Evolutionary conservation across 306 rosid genomes (phyloP).

Genomic region (Dalbergia cochinchinensis): DNA sequence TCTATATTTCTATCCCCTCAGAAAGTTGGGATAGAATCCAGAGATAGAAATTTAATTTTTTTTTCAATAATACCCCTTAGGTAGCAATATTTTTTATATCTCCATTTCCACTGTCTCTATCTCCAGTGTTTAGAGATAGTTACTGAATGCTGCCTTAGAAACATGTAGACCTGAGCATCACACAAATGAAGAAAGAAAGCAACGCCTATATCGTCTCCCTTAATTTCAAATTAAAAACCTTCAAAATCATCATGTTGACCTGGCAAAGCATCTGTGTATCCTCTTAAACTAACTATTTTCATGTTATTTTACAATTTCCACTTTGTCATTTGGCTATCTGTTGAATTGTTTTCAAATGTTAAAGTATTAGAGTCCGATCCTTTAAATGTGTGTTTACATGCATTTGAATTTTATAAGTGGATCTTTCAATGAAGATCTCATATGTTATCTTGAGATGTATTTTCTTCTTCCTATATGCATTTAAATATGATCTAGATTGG

Average conservation of each 20-base stretch:
- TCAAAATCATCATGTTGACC: conserved; percentile 51
- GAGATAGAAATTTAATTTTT: no score
- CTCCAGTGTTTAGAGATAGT: no score
- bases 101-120: no score
- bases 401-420: conserved; percentile 68
- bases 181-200: conserved; percentile 88
- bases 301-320: conserved; percentile 39
- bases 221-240: conserved; percentile 56
- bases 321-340: conserved; percentile 47
- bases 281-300: conserved; percentile 61
- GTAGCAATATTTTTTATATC: no score
- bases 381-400: conserved; percentile 70
- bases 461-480: conserved; percentile 60
- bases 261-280: conserved; percentile 52
- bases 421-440: conserved; percentile 61
- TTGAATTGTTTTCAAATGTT: conserved; percentile 51
- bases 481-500: no score
- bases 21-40: no score
- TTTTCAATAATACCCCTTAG: no score
- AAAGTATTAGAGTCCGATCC: conserved; percentile 55
- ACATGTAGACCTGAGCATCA: no score
- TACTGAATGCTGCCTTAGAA: no score
- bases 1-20: no score
- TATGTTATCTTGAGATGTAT: conserved; percentile 82
- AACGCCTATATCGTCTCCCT: conserved; percentile 72